These are phyloP conservation scores for Russula compacta DNA, from an alignment of 768 basidiomycete species.

Conservation along the genomic window DNA sequence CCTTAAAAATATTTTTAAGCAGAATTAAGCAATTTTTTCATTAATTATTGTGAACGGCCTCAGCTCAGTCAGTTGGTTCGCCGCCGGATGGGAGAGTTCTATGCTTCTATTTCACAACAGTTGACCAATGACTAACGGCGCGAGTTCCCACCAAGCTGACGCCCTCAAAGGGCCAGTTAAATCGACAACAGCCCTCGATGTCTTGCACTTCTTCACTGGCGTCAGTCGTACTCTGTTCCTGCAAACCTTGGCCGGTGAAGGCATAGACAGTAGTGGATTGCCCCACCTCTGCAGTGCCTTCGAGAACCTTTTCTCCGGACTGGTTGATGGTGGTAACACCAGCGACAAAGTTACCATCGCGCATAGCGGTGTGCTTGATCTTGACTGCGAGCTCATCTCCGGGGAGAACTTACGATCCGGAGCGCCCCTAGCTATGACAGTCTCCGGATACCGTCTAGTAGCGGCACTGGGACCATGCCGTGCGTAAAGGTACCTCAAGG, in stretches of 20 bases:
- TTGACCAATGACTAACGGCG: too few species aligned
- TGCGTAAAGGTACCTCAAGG: slow-evolving; percentile 93
- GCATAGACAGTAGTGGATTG: slow-evolving; percentile 92
- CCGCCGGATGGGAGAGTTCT: too few species aligned
- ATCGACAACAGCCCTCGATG: too few species aligned
- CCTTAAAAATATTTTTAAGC: too few species aligned
- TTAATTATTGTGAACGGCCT: too few species aligned
- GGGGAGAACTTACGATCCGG: slow-evolving; percentile 91
- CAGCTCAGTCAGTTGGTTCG: too few species aligned
- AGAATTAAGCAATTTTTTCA: too few species aligned
- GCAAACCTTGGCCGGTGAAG: slow-evolving; percentile 97
- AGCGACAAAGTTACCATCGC: slow-evolving; percentile 87
- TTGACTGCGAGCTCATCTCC: slow-evolving; percentile 79
- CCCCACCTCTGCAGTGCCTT: slow-evolving; percentile 86
- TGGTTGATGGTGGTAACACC: slow-evolving; percentile 79
- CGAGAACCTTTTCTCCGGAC: slow-evolving; percentile 83
- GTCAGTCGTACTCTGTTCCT: slow-evolving; percentile 98
- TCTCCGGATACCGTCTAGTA: slow-evolving; percentile 87
- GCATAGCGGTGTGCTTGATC: slow-evolving; percentile 86
- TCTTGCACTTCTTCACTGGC: too few species aligned
- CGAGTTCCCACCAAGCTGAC: too few species aligned
- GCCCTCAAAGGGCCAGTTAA: too few species aligned
- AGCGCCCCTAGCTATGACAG: slow-evolving; percentile 83
- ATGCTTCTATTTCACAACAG: too few species aligned
- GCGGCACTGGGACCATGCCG: slow-evolving; percentile 96